Base-by-base conservation (phyloP, 2,329 filamentous ascomycete species). In the Zymoseptoria brevis region DNA sequence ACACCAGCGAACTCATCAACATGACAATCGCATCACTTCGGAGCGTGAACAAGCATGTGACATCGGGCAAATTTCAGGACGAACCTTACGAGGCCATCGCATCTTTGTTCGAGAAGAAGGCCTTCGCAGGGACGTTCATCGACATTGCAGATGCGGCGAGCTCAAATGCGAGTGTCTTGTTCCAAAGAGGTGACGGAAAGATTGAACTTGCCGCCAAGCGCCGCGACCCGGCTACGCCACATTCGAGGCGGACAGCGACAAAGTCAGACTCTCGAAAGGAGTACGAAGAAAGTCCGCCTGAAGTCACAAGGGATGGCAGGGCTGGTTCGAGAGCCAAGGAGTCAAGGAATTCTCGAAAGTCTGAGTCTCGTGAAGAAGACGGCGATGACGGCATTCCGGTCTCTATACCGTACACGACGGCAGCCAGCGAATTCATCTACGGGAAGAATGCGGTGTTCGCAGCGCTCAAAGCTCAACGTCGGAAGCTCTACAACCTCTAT, bases 371-470 rank as follows among this genome's bases (percentile, higher is more conserved):
- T 21, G 59, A 62, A 13, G 58, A 62, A 21, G 65, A 67, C 16
- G 35, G 16, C 35, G 7, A 45, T n/a, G 51, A 72, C 65, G 60
- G 70, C 8, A 60, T 75, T 1, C 77, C 77, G 0, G 60, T 75
- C 3, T 71, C 76, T 6, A 79, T 88, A 19, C 83, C 85, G 1
- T 87, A 93, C 70, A 90, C 89, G 0, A 95, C 90, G 0, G 88
- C 93, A 0, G 89, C 90, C 4, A 96, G 92, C 0, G 88, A 96
- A 62, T 97, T 96, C 67, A 79, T 99, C 1, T 97, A 96, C 71
- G 94, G 94, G 5, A 83, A 83, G 51, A 89, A 88, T 1, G 85
- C 89, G 1, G 90, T 97, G 21, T 81, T 88, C 62, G 88, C 92
- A 19, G 92, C 91, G 0, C 77, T 99, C 19, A 84, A 81, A 64